Conservation (phyloP, 768 basidiomycete species). For the Filobasidium floriforme region DNA sequence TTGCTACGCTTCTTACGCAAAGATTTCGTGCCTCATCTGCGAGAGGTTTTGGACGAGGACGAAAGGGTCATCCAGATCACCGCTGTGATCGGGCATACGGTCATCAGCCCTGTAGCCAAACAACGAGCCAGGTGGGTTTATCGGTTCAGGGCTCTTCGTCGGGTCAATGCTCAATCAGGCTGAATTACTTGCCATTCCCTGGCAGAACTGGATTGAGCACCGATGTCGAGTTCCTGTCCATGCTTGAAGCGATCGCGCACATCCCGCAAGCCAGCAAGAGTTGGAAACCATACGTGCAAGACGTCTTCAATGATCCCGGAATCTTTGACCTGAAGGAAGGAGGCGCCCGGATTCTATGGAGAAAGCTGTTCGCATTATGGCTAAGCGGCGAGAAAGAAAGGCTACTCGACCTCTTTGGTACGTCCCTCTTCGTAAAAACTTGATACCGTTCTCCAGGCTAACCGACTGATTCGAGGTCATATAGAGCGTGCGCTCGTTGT, state of each 20-base stretch:
- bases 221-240: neutral
- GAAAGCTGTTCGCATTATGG: slow-evolving; percentile 64
- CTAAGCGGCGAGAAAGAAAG: slow-evolving; percentile 82
- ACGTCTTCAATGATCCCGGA: slow-evolving; percentile 66
- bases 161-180: neutral
- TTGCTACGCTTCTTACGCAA: slow-evolving; percentile 7
- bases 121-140: slow-evolving; percentile 10
- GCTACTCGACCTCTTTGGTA: slow-evolving; percentile 74
- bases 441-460: neutral
- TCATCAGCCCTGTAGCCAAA: slow-evolving; percentile 4
- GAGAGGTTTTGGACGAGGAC: slow-evolving; percentile 14
- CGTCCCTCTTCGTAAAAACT: too few relatives aligned
- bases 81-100: neutral
- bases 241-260: slow-evolving; percentile 46
- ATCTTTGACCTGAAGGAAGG: slow-evolving; percentile 56
- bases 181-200: neutral
- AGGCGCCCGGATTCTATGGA: slow-evolving; percentile 58
- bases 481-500: slow-evolving; percentile 79
- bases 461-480: slow-evolving; percentile 28
- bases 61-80: slow-evolving; percentile 12
- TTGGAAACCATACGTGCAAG: slow-evolving; percentile 72
- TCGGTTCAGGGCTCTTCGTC: neutral
- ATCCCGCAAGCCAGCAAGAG: slow-evolving; percentile 70
- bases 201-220: neutral
- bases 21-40: slow-evolving; percentile 11